Percentiles rank a stretch among this genome's conserved stretches.
phyloP scores from a whole-genome alignment of 129 eudicot genomes.

The Smallanthus sonchifolius region DNA sequence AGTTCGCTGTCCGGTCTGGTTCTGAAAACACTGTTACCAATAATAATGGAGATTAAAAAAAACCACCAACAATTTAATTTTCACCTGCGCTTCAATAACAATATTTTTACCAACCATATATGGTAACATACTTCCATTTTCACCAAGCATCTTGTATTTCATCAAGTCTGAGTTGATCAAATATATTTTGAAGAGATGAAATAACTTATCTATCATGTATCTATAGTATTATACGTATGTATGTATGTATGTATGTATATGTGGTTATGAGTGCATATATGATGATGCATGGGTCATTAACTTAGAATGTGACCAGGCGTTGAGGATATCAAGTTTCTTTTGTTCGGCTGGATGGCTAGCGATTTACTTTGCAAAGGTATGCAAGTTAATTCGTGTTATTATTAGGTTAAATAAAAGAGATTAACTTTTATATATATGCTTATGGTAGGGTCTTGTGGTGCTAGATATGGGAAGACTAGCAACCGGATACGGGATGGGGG shows the following conservation, averaged over 20 bases:
- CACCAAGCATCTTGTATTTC: no score
- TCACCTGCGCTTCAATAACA: no score
- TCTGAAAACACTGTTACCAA: no score
- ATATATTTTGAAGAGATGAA: no score
- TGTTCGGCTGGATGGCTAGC: slow-evolving; percentile 85
- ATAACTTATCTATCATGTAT: no score
- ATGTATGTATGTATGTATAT: not conserved
- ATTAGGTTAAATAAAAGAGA: not conserved
- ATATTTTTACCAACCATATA: no score
- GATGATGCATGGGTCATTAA: not conserved
- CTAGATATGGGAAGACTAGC: slow-evolving; percentile 80
- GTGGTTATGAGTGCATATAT: not conserved
- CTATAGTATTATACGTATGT: no score
- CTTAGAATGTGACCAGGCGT: slow-evolving; percentile 51
- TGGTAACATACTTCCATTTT: no score
- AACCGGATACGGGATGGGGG: slow-evolving; percentile 97
- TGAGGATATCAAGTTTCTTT: slow-evolving; percentile 63
- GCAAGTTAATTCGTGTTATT: not conserved
- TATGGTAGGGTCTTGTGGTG: slow-evolving; percentile 44
- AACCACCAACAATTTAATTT: no score
- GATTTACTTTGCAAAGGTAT: slow-evolving; percentile 80
- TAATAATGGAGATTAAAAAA: no score
- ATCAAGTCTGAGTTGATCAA: no score
- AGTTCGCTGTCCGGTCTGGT: no score
- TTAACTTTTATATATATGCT: not conserved